Conservation (phyloP, 139 green algal species). For the Nannochloris sp. region DNA sequence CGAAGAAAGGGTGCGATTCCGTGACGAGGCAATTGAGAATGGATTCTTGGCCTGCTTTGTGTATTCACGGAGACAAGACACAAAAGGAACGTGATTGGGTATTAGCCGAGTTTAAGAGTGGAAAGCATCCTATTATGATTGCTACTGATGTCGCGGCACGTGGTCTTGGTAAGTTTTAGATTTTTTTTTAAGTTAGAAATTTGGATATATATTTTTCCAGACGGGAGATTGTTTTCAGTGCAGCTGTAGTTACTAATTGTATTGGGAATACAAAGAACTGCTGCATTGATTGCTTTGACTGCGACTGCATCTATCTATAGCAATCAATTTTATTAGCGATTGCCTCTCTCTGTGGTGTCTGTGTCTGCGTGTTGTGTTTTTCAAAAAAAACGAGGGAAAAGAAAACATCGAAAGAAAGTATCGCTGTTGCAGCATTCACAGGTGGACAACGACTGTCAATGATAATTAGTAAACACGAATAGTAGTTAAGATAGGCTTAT, state of each 20-base stretch:
- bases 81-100: conserved; percentile 93
- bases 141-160: conserved; percentile 91
- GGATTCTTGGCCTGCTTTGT: conserved; percentile 78
- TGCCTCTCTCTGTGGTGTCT: too few species aligned
- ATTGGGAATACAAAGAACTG: not conserved
- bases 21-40: conserved; percentile 75
- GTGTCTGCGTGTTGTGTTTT: too few species aligned
- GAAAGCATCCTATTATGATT: conserved; percentile 81
- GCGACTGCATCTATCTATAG: too few species aligned
- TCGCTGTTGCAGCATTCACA: too few species aligned
- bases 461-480: too few species aligned
- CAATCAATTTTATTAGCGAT: too few species aligned
- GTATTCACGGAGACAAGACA: conserved; percentile 90
- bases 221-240: not conserved
- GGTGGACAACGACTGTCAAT: too few species aligned
- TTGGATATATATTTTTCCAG: not conserved
- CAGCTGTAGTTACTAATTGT: not conserved
- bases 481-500: too few species aligned
- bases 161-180: conserved; percentile 63
- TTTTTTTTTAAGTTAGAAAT: too few species aligned
- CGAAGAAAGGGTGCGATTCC: conserved; percentile 84
- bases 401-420: too few species aligned
- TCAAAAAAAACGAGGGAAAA: too few species aligned
- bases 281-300: too few species aligned
- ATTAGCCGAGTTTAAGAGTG: conserved; percentile 81